phyloP scores from a whole-genome alignment of 2,329 filamentous ascomycete species.

The Sphaerulina vaccinii region DNA sequence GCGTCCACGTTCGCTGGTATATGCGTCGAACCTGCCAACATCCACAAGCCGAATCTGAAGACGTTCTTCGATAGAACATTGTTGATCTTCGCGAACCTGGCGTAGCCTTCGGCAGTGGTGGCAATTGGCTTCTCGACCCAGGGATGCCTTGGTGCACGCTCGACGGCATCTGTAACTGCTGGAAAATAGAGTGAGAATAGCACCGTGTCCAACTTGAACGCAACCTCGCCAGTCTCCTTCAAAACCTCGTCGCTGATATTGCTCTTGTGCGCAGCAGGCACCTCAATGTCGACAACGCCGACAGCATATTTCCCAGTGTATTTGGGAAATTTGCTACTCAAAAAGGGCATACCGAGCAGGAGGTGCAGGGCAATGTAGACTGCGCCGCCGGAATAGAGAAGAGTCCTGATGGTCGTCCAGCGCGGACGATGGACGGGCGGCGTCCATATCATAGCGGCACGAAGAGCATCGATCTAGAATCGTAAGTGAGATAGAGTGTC shows the following conservation, averaged over 20 bases:
- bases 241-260: conserved; percentile 40
- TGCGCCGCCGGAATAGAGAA: conserved; percentile 17
- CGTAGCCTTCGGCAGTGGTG: conserved; percentile 46
- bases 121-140: conserved; percentile 48
- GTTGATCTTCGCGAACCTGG: conserved; percentile 42
- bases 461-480: neutral
- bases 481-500: too few species aligned
- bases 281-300: conserved; percentile 47
- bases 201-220: conserved; percentile 47
- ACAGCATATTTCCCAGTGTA: conserved; percentile 47
- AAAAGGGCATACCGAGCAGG: conserved; percentile 43
- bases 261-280: conserved; percentile 36
- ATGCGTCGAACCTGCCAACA: conserved; percentile 42
- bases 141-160: conserved; percentile 36
- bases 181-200: conserved; percentile 50
- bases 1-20: conserved; percentile 48
- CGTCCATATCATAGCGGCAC: conserved; percentile 12
- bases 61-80: conserved; percentile 39
- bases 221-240: conserved; percentile 41
- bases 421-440: conserved; percentile 21
- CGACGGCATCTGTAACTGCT: conserved; percentile 32
- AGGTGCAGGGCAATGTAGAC: conserved; percentile 39
- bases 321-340: conserved; percentile 42
- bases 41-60: conserved; percentile 45
- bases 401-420: conserved; percentile 22